A percentile compares a stretch with the other conserved stretches of the same genome.
These are phyloP conservation scores for Blastocystis sp. DNA, from an alignment of 352 stramenopile genomes.

Conservation along the genomic window DNA sequence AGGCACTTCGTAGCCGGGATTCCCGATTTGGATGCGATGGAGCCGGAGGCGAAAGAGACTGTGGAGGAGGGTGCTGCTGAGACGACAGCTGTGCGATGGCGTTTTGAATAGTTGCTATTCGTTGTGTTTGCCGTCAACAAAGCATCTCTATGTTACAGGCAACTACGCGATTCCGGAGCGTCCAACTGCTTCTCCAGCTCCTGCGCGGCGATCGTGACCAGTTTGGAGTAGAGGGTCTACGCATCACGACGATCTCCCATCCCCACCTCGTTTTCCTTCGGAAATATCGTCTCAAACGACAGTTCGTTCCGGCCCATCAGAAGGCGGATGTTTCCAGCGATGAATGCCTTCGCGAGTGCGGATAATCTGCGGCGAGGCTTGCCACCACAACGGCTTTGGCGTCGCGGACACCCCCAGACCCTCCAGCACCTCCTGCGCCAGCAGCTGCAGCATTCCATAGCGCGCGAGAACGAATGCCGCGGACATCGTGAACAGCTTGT, in stretches of 20 bases:
- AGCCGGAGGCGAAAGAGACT: neutral
- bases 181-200: neutral
- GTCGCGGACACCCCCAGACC: neutral
- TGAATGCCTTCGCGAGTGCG: neutral
- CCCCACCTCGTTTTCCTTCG: neutral
- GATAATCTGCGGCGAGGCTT: neutral
- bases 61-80: neutral
- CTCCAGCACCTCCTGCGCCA: neutral
- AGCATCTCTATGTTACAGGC: neutral
- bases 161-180: neutral
- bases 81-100: neutral
- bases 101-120: neutral
- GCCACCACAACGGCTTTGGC: neutral
- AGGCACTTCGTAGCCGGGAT: neutral
- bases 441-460: neutral
- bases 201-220: neutral
- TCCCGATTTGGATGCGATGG: slow-evolving; percentile 26
- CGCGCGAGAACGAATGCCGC: neutral
- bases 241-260: neutral
- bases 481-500: neutral
- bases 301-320: neutral
- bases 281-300: neutral
- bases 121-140: neutral
- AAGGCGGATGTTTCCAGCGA: neutral
- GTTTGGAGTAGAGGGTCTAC: neutral